Percentiles rank a stretch among this genome's conserved stretches.
Evolutionary conservation across 2,329 filamentous ascomycete genomes (phyloP).

Genomic region (Sclerotinia spermophila): DNA sequence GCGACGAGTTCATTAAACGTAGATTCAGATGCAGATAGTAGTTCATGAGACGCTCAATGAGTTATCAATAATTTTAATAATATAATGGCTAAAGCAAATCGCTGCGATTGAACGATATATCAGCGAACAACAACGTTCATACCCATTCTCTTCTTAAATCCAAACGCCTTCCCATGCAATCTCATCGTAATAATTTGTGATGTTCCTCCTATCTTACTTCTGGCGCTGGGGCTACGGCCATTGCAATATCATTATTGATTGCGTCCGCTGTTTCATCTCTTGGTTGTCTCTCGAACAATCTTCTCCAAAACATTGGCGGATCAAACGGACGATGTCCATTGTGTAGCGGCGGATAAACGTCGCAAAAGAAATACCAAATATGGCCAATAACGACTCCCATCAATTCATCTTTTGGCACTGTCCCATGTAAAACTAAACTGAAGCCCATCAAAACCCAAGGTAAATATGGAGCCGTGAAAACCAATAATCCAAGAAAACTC

Average conservation of each 20-base stretch:
- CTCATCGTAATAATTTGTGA: background rate
- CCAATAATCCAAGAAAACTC: constrained; percentile 81
- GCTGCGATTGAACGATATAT: background rate
- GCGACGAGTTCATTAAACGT: background rate
- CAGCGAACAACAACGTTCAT: background rate
- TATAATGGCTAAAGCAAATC: background rate
- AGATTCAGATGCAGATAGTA: background rate
- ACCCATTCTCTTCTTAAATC: background rate
- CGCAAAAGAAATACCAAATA: constrained; percentile 96
- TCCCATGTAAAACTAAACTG: constrained; percentile 84
- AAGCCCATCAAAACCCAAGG: constrained; percentile 96
- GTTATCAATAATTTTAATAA: background rate
- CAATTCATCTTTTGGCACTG: constrained; percentile 90
- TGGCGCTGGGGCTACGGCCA: constrained; percentile 45
- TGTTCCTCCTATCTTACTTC: constrained; percentile 37
- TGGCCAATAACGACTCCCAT: constrained; percentile 94
- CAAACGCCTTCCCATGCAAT: constrained; percentile 20
- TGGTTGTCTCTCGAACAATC: constrained; percentile 67
- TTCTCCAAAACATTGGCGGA: constrained; percentile 84
- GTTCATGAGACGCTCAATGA: background rate
- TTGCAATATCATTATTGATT: constrained; percentile 60
- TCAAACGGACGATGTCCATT: constrained; percentile 81
- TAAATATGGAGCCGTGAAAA: constrained; percentile 90
- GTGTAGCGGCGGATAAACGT: constrained; percentile 91
- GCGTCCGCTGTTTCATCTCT: constrained; percentile 50